These are phyloP conservation scores for Dimargaris verticillata DNA, from an alignment of 192 early-diverging fungal species.

Conservation along the genomic window DNA sequence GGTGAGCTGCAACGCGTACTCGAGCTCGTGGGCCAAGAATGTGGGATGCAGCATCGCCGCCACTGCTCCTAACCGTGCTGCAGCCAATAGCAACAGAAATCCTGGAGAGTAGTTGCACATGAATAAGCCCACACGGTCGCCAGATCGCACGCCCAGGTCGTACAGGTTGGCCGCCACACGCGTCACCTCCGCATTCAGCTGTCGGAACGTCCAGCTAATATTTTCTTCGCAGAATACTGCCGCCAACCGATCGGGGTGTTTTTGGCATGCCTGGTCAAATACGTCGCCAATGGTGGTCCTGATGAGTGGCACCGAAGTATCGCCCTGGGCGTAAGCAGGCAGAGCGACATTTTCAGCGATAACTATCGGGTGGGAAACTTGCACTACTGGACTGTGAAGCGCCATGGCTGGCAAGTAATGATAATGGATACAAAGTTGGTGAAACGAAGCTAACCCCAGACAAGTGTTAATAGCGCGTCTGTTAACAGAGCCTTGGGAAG, in stretches of 20 bases:
- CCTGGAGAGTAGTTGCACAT: constrained; percentile 31
- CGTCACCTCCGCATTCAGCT: constrained; percentile 25
- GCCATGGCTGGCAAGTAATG: no score
- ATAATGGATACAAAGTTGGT: no score
- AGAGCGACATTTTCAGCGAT: no score
- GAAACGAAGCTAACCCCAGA: no score
- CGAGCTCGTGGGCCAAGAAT: constrained; percentile 22
- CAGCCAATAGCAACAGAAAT: constrained; percentile 30
- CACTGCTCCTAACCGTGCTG: constrained; percentile 29
- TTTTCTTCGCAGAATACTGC: constrained; percentile 28
- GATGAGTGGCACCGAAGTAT: constrained; percentile 16
- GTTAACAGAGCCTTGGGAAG: no score
- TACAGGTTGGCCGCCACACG: constrained; percentile 21
- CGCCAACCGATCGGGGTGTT: constrained; percentile 18
- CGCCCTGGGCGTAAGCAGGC: constrained; percentile 12
- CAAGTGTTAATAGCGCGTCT: no score
- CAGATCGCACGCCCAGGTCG: constrained; percentile 24
- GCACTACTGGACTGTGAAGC: no score
- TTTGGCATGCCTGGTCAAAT: constrained; percentile 17
- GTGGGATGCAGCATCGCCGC: constrained; percentile 31
- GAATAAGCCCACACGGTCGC: constrained; percentile 31
- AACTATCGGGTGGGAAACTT: no score
- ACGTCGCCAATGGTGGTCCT: constrained; percentile 22
- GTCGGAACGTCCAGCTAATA: constrained; percentile 21
- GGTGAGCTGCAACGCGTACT: constrained; percentile 26